Evolutionary conservation across 352 stramenopile species (phyloP).

Genomic region (Halophytophthora polymorphica): DNA sequence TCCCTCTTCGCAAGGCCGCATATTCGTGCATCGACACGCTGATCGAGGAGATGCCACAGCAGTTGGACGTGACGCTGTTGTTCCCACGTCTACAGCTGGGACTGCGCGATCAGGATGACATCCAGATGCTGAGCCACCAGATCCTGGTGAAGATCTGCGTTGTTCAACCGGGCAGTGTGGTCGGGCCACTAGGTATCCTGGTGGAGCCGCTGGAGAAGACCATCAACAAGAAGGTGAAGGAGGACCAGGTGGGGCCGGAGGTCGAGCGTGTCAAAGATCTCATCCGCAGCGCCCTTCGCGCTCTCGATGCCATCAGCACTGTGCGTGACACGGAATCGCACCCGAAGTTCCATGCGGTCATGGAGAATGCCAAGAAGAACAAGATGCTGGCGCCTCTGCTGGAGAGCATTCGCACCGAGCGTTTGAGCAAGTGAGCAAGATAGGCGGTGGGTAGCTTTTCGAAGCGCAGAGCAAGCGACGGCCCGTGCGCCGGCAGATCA

Average conservation of each 20-base stretch:
- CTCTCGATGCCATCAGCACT: slow-evolving; percentile 69
- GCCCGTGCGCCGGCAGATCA: too few species aligned
- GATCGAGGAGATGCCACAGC: slow-evolving; percentile 91
- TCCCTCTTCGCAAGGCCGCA: slow-evolving; percentile 86
- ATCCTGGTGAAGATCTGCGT: slow-evolving; percentile 95
- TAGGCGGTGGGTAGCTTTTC: background rate
- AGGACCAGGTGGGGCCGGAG: slow-evolving; percentile 93
- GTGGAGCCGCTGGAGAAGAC: slow-evolving; percentile 94
- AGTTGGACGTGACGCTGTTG: slow-evolving; percentile 90
- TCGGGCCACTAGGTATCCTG: slow-evolving; percentile 87
- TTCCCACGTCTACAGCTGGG: slow-evolving; percentile 93
- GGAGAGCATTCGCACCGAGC: slow-evolving; percentile 66
- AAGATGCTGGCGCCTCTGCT: slow-evolving; percentile 54
- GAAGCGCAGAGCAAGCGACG: background rate
- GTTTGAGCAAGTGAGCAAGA: slow-evolving; percentile 24
- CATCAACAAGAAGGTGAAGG: slow-evolving; percentile 94
- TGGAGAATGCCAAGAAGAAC: slow-evolving; percentile 70
- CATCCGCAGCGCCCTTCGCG: slow-evolving; percentile 93
- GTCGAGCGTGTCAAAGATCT: slow-evolving; percentile 95
- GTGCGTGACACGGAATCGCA: slow-evolving; percentile 75
- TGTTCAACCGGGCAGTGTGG: slow-evolving; percentile 75
- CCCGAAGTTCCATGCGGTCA: slow-evolving; percentile 59
- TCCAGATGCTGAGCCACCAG: slow-evolving; percentile 96
- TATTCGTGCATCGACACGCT: slow-evolving; percentile 96
- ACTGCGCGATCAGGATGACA: slow-evolving; percentile 93